These are phyloP conservation scores for Globisporangium cylindrosporum DNA, from an alignment of 352 stramenopile genomes.

Conservation along the genomic window DNA sequence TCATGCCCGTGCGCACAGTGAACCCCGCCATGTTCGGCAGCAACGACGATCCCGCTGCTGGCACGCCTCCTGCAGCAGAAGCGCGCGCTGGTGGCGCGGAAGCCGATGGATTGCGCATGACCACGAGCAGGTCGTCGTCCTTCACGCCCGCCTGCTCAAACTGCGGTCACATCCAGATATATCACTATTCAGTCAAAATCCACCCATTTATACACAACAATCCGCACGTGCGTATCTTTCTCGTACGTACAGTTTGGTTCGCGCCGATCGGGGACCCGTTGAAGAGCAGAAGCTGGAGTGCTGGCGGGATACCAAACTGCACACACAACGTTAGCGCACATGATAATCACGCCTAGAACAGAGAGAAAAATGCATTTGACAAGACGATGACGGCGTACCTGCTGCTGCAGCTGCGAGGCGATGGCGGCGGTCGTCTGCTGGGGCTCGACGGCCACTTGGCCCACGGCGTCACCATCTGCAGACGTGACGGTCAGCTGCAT, in stretches of 20 bases:
- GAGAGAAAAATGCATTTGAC: background rate
- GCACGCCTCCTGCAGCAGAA: background rate
- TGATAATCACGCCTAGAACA: background rate
- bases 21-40: constrained; percentile 22
- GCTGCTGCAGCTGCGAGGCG: constrained; percentile 43
- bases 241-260: constrained; percentile 45
- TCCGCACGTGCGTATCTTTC: background rate
- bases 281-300: constrained; percentile 56
- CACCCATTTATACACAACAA: background rate
- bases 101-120: constrained; percentile 42
- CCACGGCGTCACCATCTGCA: constrained; percentile 51
- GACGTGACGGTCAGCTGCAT: constrained; percentile 75
- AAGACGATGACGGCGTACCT: constrained; percentile 28
- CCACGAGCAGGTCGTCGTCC: constrained; percentile 68
- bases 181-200: background rate
- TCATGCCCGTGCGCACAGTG: constrained; percentile 61
- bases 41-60: constrained; percentile 14
- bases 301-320: constrained; percentile 64
- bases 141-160: constrained; percentile 72
- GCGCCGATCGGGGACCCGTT: constrained; percentile 52
- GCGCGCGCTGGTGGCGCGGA: constrained; percentile 1
- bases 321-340: background rate
- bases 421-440: constrained; percentile 46
- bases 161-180: constrained; percentile 28
- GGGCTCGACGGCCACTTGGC: constrained; percentile 47